Base-by-base conservation (phyloP, 2,329 filamentous ascomycete species). In the Colletotrichum neosansevieriae region DNA sequence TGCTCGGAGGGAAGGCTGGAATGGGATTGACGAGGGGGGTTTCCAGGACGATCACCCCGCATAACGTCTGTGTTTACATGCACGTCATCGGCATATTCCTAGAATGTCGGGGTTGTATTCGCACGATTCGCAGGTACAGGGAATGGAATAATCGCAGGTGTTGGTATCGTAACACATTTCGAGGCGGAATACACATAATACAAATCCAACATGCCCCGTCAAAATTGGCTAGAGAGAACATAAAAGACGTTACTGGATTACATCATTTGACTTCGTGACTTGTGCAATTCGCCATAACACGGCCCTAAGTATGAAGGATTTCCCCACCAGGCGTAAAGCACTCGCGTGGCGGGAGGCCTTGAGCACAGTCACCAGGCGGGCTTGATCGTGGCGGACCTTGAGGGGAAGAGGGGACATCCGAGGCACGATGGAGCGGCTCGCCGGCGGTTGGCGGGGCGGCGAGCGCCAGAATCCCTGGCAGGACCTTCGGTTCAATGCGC, bases 401-500 rank as follows among this genome's bases (percentile, higher is more conserved):
- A 17, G 32, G 12, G 21, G 11, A 12, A 19, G n/a, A 36, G 50
- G 29, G 50, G 50, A 6, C 47, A 63, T 19, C 36, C 44, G 21
- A 63, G 50, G 42, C 50, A 44, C 40, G 36, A 63, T 56, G 36
- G 50, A 63, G 63, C 49, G 50, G 57, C 47, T 38, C 58, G 58
- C 11, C 24, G 29, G 29, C 40, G 47, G 38, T 65, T 54, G 57
- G 63, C 57, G 38, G 24, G 21, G 38, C 38, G 57, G 42, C 50
- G 50, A 51, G 44, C 44, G 59, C 58, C 49, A 29, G 58, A 56
- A 40, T 29, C 36, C 50, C 44, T 34, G 44, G 59, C 59, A 29
- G 36, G 44, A 36, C 64, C 58, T 51, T 29, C 44, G 13, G 36
- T 38, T 58, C 59, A 50, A 38, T 51, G 50, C 58, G 29, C 6